phyloP scores from a whole-genome alignment of 257 asterid species.

The Primulina tabacum region DNA sequence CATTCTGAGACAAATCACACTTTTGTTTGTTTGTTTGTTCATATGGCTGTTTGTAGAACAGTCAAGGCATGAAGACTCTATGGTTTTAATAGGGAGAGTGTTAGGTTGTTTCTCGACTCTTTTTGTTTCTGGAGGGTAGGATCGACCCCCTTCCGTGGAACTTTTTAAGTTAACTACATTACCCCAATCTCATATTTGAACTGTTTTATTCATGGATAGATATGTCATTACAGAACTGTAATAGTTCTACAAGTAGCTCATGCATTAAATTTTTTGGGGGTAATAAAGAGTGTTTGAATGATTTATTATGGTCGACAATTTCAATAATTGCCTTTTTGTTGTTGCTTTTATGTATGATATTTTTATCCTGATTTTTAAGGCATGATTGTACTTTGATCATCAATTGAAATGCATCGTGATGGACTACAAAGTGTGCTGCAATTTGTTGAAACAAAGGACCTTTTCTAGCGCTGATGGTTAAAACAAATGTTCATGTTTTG shows the following conservation, averaged over 20 bases:
- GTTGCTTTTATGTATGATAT: neutral
- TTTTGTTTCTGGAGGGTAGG: neutral
- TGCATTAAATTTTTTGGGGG: neutral
- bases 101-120: neutral
- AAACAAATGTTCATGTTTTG: slow-evolving; percentile 1
- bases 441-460: slow-evolving; percentile 2
- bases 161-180: neutral
- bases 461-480: neutral
- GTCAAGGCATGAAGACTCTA: neutral
- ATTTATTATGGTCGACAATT: neutral
- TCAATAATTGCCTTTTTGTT: neutral
- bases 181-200: neutral
- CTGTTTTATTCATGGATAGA: neutral
- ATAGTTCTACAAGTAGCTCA: neutral
- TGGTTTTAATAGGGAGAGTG: neutral
- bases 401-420: neutral
- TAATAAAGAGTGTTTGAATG: neutral
- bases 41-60: neutral
- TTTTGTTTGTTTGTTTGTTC: neutral
- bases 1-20: neutral
- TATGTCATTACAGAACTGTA: neutral
- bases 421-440: slow-evolving; percentile 1
- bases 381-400: slow-evolving; percentile 1
- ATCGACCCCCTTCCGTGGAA: neutral
- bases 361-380: neutral